These are phyloP conservation scores for Acanthamoeba polyphaga DNA, from an alignment of 208 protist genomes.

Conservation along the genomic window DNA sequence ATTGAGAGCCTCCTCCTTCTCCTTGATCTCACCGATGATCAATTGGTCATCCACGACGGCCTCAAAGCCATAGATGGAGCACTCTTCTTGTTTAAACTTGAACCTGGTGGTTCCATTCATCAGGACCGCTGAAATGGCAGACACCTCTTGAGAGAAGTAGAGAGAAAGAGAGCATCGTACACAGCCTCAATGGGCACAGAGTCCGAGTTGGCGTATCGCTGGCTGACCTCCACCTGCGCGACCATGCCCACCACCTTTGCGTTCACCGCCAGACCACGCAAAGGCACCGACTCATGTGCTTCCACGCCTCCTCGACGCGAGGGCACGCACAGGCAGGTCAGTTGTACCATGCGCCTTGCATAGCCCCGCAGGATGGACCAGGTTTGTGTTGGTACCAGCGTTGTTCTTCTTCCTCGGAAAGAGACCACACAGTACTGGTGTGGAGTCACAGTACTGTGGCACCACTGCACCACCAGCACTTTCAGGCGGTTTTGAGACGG, in stretches of 20 bases:
- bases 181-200: slow-evolving; percentile 6
- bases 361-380: neutral
- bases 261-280: slow-evolving; percentile 44
- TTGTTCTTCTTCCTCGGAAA: neutral
- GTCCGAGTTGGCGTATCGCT: slow-evolving; percentile 1
- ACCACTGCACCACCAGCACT: too few species aligned
- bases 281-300: neutral
- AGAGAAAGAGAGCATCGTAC: neutral
- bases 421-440: slow-evolving; percentile 3
- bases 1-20: slow-evolving; percentile 44
- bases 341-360: neutral
- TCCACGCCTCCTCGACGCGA: neutral
- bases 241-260: slow-evolving; percentile 43
- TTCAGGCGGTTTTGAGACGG: too few species aligned
- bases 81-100: slow-evolving; percentile 52
- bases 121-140: neutral
- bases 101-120: slow-evolving; percentile 1
- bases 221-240: slow-evolving; percentile 47
- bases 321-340: neutral
- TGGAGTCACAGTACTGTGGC: too few species aligned
- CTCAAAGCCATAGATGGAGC: slow-evolving; percentile 56
- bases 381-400: neutral
- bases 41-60: slow-evolving; percentile 14
- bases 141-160: neutral
- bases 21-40: slow-evolving; percentile 53